Evolutionary conservation across 1,139 yeast genomes (phyloP).

Genomic region (Sugiyamaella neomexicana): DNA sequence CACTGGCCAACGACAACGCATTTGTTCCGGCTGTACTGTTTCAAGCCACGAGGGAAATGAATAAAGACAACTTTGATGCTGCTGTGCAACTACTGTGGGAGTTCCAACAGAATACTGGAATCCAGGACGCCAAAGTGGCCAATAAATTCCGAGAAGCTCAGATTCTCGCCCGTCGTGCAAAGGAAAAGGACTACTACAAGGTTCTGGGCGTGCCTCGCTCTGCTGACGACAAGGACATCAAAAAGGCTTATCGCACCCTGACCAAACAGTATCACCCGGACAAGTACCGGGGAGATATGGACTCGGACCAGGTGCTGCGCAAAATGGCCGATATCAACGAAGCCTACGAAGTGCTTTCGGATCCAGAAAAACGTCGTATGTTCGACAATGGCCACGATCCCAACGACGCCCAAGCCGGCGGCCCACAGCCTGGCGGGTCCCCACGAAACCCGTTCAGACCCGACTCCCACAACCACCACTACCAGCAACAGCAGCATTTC

Average conservation of each 20-base stretch:
- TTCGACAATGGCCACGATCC: constrained; percentile 69
- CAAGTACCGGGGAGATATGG: constrained; percentile 68
- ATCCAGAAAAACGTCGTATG: constrained; percentile 59
- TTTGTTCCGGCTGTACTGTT: constrained; percentile 52
- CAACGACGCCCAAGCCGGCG: constrained; percentile 44
- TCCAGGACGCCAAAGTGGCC: constrained; percentile 47
- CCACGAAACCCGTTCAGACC: constrained; percentile 16
- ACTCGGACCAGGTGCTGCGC: constrained; percentile 69
- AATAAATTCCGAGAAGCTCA: constrained; percentile 55
- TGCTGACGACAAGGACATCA: constrained; percentile 73
- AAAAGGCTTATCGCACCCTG: constrained; percentile 75
- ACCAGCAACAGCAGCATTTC: constrained; percentile 15
- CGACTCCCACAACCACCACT: neutral
- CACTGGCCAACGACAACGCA: constrained; percentile 38
- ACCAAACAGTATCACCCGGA: constrained; percentile 91
- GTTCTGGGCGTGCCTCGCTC: constrained; percentile 64
- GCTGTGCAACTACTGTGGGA: constrained; percentile 47
- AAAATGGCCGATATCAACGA: constrained; percentile 92
- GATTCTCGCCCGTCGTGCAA: constrained; percentile 52
- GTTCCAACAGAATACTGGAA: constrained; percentile 47
- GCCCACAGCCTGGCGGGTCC: constrained; percentile 25
- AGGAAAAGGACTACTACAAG: constrained; percentile 77
- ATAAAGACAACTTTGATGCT: constrained; percentile 45
- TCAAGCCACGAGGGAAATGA: constrained; percentile 47
- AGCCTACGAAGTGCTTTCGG: constrained; percentile 84